phyloP scores from a whole-genome alignment of 75 land plant species.

The Sequoia sempervirens region DNA sequence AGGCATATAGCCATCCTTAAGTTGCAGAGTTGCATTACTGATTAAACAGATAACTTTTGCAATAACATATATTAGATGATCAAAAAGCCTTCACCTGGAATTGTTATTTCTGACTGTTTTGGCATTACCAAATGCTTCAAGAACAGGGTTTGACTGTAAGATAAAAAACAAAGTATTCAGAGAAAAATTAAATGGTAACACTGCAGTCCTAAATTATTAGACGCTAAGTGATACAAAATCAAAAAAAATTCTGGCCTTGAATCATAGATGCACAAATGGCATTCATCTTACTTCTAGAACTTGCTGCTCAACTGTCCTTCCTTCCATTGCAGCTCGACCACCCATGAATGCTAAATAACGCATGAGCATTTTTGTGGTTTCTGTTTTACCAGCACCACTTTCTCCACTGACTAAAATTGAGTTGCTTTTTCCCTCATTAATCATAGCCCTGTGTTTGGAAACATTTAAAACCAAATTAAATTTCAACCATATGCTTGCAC shows the following conservation, averaged over 20 bases:
- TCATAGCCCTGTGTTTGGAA: constrained; percentile 67
- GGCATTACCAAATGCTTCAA: constrained; percentile 90
- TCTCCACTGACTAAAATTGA: constrained; percentile 80
- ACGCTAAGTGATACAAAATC: not conserved
- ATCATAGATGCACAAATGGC: not conserved
- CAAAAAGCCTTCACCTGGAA: constrained; percentile 55
- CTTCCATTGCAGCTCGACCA: constrained; percentile 73
- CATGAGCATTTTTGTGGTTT: constrained; percentile 87
- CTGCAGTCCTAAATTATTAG: not conserved
- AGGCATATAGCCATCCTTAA: too few relatives aligned
- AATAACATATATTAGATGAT: not conserved
- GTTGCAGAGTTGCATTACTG: not conserved
- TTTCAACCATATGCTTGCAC: not conserved
- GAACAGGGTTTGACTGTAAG: constrained; percentile 89
- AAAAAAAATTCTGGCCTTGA: not conserved
- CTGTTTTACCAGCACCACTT: constrained; percentile 84
- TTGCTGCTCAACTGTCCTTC: constrained; percentile 91
- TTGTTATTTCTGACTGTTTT: constrained; percentile 78
- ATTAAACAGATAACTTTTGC: not conserved
- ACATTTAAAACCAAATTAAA: not conserved
- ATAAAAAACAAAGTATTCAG: constrained; percentile 2
- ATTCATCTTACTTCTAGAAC: constrained; percentile 74
- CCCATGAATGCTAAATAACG: constrained; percentile 90
- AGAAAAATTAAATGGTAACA: not conserved
- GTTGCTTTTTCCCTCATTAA: constrained; percentile 83